Conservation (phyloP, 164 flowering plant genomes). For the Piper betle region DNA sequence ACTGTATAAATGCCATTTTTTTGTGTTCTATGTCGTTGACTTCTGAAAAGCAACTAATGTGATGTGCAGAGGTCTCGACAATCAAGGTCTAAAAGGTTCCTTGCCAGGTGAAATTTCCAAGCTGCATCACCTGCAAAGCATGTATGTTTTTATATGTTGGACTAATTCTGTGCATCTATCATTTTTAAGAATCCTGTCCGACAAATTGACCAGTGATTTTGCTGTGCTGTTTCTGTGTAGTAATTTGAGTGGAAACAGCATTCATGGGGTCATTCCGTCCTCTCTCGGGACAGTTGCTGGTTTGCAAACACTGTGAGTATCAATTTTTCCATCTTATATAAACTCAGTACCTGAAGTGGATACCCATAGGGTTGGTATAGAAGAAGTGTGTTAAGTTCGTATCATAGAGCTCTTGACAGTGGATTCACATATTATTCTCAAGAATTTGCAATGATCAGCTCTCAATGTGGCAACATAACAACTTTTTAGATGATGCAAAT, state of each 20-base stretch:
- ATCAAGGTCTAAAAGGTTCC: slow-evolving; percentile 84
- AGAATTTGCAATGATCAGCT: too few species aligned
- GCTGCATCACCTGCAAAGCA: slow-evolving; percentile 62
- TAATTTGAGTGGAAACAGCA: slow-evolving; percentile 84
- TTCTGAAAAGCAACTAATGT: slow-evolving; percentile 1
- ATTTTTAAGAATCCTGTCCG: not conserved
- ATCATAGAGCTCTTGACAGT: too few species aligned
- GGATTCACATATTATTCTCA: too few species aligned
- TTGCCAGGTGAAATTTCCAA: slow-evolving; percentile 67
- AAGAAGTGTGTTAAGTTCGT: too few species aligned
- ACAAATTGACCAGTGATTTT: not conserved
- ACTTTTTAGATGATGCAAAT: too few species aligned
- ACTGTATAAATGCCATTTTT: too few species aligned
- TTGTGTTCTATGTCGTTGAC: not conserved
- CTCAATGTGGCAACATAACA: too few species aligned
- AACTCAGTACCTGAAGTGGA: too few species aligned
- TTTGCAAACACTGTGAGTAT: slow-evolving; percentile 57
- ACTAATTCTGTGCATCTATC: too few species aligned
- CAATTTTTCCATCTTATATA: too few species aligned
- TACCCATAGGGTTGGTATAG: not conserved
- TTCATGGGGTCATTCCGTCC: slow-evolving; percentile 67
- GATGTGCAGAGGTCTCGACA: slow-evolving; percentile 73
- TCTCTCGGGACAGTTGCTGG: slow-evolving; percentile 55
- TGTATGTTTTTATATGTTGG: slow-evolving; percentile 34
- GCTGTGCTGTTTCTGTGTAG: slow-evolving; percentile 20